A percentile compares a stretch with the other conserved stretches of the same genome.
Evolutionary conservation across 2,329 filamentous ascomycete genomes (phyloP).

Genomic region (Neurospora crassa): DNA sequence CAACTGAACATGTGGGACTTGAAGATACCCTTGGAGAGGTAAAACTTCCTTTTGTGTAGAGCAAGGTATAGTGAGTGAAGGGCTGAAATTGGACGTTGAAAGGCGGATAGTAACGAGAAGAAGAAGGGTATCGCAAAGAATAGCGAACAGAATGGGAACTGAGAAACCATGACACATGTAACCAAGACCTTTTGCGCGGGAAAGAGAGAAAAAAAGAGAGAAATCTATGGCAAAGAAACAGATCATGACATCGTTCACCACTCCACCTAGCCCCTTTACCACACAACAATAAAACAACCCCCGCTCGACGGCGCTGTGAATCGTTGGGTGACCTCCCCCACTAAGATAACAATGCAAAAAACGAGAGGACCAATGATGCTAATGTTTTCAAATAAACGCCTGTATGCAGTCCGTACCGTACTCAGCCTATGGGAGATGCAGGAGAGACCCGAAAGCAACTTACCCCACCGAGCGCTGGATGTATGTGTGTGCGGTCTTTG

Average conservation of each 20-base stretch:
- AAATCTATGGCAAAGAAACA: neutral
- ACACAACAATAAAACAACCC: neutral
- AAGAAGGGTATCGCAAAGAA: neutral
- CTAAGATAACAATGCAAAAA: neutral
- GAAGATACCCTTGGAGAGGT: neutral
- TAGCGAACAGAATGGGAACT: neutral
- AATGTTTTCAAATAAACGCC: neutral
- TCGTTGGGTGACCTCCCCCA: neutral
- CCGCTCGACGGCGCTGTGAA: neutral
- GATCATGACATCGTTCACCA: neutral
- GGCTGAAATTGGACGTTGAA: neutral
- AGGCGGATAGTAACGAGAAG: neutral
- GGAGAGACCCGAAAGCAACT: neutral
- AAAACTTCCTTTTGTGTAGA: neutral
- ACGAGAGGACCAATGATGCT: neutral
- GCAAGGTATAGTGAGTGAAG: neutral
- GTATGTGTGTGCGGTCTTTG: neutral
- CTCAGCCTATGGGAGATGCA: neutral
- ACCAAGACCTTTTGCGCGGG: neutral
- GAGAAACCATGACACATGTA: neutral
- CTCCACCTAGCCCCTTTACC: neutral
- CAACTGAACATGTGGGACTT: neutral
- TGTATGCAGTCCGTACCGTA: neutral
- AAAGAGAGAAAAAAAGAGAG: neutral
- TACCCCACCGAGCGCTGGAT: neutral